A percentile compares a stretch with the other conserved stretches of the same genome.
phyloP scores from a whole-genome alignment of 192 early-diverging fungal genomes.

The Coemansia sp. region DNA sequence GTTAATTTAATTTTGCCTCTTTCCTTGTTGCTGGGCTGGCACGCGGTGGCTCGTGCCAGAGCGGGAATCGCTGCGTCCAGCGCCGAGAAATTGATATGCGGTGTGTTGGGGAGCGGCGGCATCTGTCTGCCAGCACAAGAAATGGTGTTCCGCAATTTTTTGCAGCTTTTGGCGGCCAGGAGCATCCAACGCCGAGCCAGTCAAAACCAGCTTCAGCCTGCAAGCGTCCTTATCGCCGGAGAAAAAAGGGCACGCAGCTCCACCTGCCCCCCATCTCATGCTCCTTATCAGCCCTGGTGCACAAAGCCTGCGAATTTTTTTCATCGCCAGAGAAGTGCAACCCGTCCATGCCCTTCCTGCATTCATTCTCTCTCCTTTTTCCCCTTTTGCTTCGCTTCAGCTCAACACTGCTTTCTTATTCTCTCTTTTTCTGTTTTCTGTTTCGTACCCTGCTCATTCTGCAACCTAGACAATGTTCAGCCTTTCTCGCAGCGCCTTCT shows the following conservation, averaged over 20 bases:
- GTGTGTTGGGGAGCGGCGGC: neutral
- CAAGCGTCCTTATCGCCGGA: neutral
- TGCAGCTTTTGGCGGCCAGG: neutral
- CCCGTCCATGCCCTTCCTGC: neutral
- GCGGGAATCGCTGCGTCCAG: too few species aligned
- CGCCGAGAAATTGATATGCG: too few species aligned
- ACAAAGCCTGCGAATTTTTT: neutral
- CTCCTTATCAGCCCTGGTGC: neutral
- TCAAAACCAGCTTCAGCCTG: neutral
- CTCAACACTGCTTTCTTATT: neutral
- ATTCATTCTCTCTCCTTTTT: neutral
- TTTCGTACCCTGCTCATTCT: neutral
- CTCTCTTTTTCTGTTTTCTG: neutral
- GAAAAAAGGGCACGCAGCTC: neutral
- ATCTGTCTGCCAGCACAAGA: neutral
- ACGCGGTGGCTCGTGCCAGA: neutral
- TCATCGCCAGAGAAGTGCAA: neutral
- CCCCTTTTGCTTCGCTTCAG: neutral
- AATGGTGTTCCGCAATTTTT: slow-evolving; percentile 5
- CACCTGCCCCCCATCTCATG: too few species aligned
- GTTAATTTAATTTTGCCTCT: neutral
- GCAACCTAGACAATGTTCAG: slow-evolving; percentile 29
- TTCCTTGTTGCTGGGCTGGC: neutral
- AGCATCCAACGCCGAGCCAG: neutral
- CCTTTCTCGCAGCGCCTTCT: slow-evolving; percentile 32